Evolutionary conservation across 2,329 filamentous ascomycete species (phyloP).

Genomic region (Fulvia fulva): DNA sequence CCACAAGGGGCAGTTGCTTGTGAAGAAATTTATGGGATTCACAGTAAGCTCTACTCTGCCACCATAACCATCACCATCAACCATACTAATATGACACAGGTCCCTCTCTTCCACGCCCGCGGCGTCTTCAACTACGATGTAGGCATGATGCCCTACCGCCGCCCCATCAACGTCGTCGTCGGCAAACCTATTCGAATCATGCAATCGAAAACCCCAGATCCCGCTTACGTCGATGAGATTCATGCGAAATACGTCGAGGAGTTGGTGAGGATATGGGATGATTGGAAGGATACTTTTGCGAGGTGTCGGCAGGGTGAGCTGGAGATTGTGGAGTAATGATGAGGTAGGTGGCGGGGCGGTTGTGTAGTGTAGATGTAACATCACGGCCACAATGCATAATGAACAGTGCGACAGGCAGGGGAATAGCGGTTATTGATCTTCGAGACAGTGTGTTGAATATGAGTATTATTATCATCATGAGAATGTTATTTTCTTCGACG

Average conservation of each 20-base stretch:
- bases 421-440: background rate
- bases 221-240: constrained; percentile 73
- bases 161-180: constrained; percentile 83
- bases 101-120: constrained; percentile 82
- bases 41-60: constrained; percentile 62
- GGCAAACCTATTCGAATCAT: constrained; percentile 73
- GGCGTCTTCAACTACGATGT: constrained; percentile 98
- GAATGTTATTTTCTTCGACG: constrained; percentile 64
- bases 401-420: background rate
- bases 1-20: constrained; percentile 73
- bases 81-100: constrained; percentile 45
- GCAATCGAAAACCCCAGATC: constrained; percentile 60
- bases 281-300: constrained; percentile 74
- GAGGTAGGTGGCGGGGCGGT: background rate
- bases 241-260: constrained; percentile 76
- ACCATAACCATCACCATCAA: constrained; percentile 67
- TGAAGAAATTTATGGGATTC: constrained; percentile 85
- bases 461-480: constrained; percentile 11
- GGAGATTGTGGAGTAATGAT: constrained; percentile 56
- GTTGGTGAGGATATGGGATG: constrained; percentile 67
- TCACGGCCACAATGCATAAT: background rate
- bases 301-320: constrained; percentile 60
- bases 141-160: constrained; percentile 88
- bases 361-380: background rate
- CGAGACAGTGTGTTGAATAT: background rate